Evolutionary conservation across 2,329 filamentous ascomycete species (phyloP), one percentile per base, ranked within the genome.

Genomic region (Alternaria atra): DNA sequence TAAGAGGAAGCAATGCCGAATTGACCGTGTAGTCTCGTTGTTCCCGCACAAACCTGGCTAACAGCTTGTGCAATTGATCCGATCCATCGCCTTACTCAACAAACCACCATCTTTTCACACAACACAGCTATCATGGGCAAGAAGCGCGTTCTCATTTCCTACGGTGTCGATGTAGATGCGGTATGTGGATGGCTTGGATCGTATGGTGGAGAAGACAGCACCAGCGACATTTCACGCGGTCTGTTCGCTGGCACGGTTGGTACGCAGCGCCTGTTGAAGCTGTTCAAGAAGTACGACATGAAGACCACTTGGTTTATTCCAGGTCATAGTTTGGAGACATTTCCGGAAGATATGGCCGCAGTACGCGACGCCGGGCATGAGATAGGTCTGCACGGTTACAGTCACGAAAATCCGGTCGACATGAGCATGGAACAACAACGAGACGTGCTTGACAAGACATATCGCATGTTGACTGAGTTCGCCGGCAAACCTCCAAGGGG

Each of bases 361-460:
- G 44, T 90, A 10, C 84, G 85, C 9, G 88, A 90, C 61, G 82
- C 83, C 0, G 87, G 88, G 0, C 88, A 90, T 67, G 88, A 90
- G 70, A 87, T 85, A 60, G 88, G 88, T 4, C 81, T 90, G 12
- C 90, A 92, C 65, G 90, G 79, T 3, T 92, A 92, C 75, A 87
- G 84, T 1, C 89, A 92, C 66, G 90, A 92, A 75, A 91, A 92
- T 66, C 89, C 90, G 0, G 82, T 81, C 1, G 85, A 88, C 55
- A 91, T 92, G 89, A 90, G 84, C 0, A 69, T 90, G 1, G 89
- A 92, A 73, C 90, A 93, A 79, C 90, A 93, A 75, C 84, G 84
- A 4, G 89, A 90, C 57, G 88, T 93, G n/a, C 83, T 93, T 2
- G 87, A 90, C 67, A 91, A 91, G 77, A 91, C 89, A n/a, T 91